Evolutionary conservation across 2,329 filamentous ascomycete genomes (phyloP).

Genomic region (Arthrobotrys musiformis): DNA sequence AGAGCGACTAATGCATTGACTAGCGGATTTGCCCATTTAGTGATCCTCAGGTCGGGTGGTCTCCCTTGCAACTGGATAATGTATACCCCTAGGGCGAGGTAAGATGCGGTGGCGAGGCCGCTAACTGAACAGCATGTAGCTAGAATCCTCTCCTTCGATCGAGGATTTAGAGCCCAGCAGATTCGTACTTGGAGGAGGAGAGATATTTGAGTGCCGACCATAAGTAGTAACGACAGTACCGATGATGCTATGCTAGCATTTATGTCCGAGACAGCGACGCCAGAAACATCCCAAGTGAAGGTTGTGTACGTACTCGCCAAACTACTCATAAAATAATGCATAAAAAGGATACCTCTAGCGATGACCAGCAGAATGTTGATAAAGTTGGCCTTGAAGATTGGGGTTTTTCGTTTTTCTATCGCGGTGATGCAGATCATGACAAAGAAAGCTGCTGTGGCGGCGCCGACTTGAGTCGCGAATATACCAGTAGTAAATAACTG

Average conservation of each 20-base stretch:
- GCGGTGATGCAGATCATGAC: constrained; percentile 76
- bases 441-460: constrained; percentile 73
- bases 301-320: constrained; percentile 72
- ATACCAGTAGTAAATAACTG: constrained; percentile 62
- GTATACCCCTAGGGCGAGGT: constrained; percentile 67
- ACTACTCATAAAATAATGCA: constrained; percentile 71
- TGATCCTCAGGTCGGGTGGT: constrained; percentile 57
- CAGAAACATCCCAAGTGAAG: constrained; percentile 69
- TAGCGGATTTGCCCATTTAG: constrained; percentile 43
- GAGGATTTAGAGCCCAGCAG: constrained; percentile 65
- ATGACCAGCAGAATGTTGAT: constrained; percentile 71
- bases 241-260: constrained; percentile 66
- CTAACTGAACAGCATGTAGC: constrained; percentile 66
- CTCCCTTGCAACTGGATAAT: constrained; percentile 64
- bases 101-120: constrained; percentile 67
- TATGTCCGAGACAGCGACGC: constrained; percentile 65
- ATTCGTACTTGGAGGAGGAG: constrained; percentile 73
- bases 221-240: constrained; percentile 68
- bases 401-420: constrained; percentile 71
- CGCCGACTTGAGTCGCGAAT: constrained; percentile 77
- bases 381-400: constrained; percentile 74
- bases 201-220: constrained; percentile 69
- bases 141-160: constrained; percentile 63
- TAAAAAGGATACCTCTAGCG: constrained; percentile 70
- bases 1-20: constrained; percentile 42